A percentile compares a stretch with the other conserved stretches of the same genome.
Conservation (phyloP, 2,329 filamentous ascomycete genomes). For the Calonectria multiphialidica region DNA sequence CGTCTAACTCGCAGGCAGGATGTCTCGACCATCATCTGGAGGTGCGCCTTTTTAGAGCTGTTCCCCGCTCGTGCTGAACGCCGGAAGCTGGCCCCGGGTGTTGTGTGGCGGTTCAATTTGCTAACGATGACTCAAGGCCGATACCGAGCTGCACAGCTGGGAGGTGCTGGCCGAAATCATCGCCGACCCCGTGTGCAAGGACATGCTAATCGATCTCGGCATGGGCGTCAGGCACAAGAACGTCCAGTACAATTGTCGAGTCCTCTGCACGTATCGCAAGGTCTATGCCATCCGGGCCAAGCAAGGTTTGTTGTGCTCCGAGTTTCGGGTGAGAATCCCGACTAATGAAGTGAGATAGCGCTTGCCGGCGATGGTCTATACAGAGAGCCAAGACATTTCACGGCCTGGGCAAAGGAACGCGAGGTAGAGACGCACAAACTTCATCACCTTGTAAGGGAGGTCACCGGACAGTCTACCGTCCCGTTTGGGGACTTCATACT, state of each 20-base stretch:
- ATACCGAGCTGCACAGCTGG: constrained; percentile 45
- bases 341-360: not conserved
- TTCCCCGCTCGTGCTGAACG: too few relatives aligned
- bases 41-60: constrained; percentile 1
- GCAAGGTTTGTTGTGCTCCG: constrained; percentile 66
- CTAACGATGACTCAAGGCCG: constrained; percentile 14
- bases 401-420: constrained; percentile 52
- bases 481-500: constrained; percentile 57
- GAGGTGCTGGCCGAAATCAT: constrained; percentile 47
- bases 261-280: constrained; percentile 65
- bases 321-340: not conserved
- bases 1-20: not conserved
- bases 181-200: constrained; percentile 42
- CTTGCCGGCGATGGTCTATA: constrained; percentile 75
- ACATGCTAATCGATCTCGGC: constrained; percentile 44
- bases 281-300: constrained; percentile 81
- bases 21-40: constrained; percentile 45
- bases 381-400: constrained; percentile 56
- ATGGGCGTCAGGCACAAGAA: constrained; percentile 43
- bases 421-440: constrained; percentile 54
- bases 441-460: constrained; percentile 67
- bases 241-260: constrained; percentile 53
- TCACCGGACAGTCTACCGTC: constrained; percentile 54
- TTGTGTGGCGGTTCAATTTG: too few relatives aligned
- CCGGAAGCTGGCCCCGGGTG: too few relatives aligned